Conservation (phyloP, 2,329 filamentous ascomycete genomes). For the Cryphonectria naterciae region DNA sequence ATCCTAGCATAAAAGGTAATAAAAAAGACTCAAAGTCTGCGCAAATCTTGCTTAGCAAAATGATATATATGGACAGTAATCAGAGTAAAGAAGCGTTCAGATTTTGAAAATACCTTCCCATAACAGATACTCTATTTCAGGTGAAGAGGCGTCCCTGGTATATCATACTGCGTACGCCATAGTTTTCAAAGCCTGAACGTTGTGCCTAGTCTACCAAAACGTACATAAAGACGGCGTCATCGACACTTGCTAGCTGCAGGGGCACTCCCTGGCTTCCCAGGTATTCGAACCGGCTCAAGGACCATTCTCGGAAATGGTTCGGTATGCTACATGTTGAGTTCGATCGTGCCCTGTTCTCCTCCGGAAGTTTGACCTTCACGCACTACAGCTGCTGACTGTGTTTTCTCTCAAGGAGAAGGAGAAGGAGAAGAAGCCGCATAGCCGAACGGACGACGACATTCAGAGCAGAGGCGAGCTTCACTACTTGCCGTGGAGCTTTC, state of each 20-base stretch:
- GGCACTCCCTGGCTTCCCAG: conserved; percentile 2
- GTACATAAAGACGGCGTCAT: conserved; percentile 11
- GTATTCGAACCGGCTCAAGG: neutral
- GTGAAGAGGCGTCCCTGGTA: neutral
- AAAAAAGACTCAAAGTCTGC: neutral
- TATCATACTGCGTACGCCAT: neutral
- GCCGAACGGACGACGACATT: neutral
- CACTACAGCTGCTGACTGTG: neutral
- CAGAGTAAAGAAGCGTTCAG: neutral
- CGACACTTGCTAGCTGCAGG: neutral
- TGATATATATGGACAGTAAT: neutral
- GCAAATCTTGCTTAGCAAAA: neutral
- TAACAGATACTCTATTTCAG: neutral
- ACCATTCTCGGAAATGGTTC: conserved; percentile 4
- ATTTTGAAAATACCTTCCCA: no score
- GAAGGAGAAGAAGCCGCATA: neutral
- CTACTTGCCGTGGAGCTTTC: neutral
- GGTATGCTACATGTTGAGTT: neutral
- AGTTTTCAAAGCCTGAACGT: neutral
- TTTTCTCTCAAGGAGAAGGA: no score
- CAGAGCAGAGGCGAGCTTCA: neutral
- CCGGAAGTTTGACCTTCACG: neutral
- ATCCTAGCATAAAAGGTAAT: neutral
- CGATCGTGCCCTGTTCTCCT: neutral
- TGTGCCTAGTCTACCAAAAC: neutral